Percentiles rank a stretch among this genome's conserved stretches.
Evolutionary conservation across 495 filamentous ascomycete species (phyloP).

Genomic region (Diplogelasinospora grovesii): DNA sequence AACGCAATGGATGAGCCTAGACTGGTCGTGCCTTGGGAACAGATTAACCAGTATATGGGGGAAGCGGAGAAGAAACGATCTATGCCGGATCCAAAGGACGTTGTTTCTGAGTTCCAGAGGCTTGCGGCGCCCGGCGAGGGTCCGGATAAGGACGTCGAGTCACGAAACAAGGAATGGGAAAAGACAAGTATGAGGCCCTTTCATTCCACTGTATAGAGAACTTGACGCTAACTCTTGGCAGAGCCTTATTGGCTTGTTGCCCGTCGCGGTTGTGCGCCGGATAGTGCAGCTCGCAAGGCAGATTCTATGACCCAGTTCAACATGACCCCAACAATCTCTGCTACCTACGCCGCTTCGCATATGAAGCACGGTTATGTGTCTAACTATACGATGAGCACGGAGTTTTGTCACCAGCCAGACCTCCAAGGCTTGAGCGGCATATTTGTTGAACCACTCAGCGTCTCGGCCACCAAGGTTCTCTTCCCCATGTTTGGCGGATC

Average conservation of each 20-base stretch:
- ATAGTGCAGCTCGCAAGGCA: conserved; percentile 48
- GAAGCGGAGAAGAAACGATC: conserved; percentile 44
- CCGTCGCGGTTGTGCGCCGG: conserved; percentile 53
- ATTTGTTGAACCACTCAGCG: conserved; percentile 58
- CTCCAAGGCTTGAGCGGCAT: conserved; percentile 59
- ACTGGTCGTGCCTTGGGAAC: conserved; percentile 59
- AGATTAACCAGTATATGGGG: conserved; percentile 50
- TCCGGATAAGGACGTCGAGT: conserved; percentile 18
- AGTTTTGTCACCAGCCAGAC: conserved; percentile 59
- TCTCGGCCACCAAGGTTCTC: conserved; percentile 42
- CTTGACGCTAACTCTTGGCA: conserved; percentile 20
- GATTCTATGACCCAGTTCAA: conserved; percentile 34
- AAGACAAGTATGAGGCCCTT: conserved; percentile 28
- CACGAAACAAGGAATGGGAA: conserved; percentile 35
- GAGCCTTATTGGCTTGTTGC: conserved; percentile 59
- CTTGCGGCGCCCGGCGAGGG: conserved; percentile 24
- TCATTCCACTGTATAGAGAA: background rate
- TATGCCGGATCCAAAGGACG: conserved; percentile 27
- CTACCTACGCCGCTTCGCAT: conserved; percentile 28
- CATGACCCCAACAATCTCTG: conserved; percentile 36
- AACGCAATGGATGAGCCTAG: conserved; percentile 66
- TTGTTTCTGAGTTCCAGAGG: conserved; percentile 27
- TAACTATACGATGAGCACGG: conserved; percentile 59
- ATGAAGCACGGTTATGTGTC: conserved; percentile 53
- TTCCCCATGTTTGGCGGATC: conserved; percentile 70